Base-by-base conservation (phyloP, 768 basidiomycete genomes). In the Termitomyces sp. region DNA sequence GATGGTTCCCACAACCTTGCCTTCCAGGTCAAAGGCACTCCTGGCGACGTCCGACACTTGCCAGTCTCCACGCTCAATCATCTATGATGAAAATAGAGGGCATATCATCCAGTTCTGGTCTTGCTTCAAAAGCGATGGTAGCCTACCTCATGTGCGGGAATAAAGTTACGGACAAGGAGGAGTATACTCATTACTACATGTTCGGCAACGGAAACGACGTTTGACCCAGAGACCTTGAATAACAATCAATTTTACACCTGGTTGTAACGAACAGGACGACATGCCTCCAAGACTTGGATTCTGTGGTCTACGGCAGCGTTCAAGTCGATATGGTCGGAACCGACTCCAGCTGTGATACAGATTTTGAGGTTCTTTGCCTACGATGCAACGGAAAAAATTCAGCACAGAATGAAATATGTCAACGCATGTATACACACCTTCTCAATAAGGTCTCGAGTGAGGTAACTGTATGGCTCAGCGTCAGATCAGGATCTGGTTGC, bases 171-270 rank as follows among this genome's bases (percentile, higher is more conserved):
- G 68, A 96, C 92, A 56, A 95, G 86, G 39, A 91, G 75, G 51
- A 96, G 85, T 63, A 96, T 95, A 70, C 85, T 87, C 92, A 94
- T 94, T 57, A 92, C 72, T 59, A 92, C 92, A 70, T 93, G 91
- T 72, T 95, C 94, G 46, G 92, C 93, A 44, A 95, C 94, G 12
- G 90, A 93, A 52, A 88, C 87, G 54, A 94, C 93, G 67, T 94
- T 95, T 24, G 89, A 92, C 37, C 93, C 93, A 31, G 92, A 87
- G 37, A 94, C 89, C 75, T 41, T 83, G 56, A 55, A 45, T 31
- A 50, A 36, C n/a, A 24, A 45, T 62, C 56, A 55, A 64, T 39
- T 53, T 58, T 54, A 45, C 55, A 54, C 3, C 41, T 33, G 51
- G 24, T 44, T 54, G 18, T 37, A 15, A 36, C 15, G 7, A 12